phyloP scores from a whole-genome alignment of 371 early-diverging fungal species.

The Cokeromyces recurvatus region DNA sequence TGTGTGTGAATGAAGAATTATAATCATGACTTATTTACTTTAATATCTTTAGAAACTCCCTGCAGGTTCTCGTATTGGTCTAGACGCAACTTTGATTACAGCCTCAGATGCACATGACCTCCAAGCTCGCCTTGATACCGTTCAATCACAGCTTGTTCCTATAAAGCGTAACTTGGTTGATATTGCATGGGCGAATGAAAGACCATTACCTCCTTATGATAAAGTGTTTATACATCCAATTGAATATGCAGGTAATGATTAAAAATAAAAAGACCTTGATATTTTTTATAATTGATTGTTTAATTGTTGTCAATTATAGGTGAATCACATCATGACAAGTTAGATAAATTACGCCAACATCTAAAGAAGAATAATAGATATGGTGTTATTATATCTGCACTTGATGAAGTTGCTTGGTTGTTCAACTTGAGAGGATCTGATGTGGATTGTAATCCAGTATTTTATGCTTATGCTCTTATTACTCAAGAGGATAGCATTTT shows the following conservation, averaged over 20 bases:
- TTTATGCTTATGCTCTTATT: constrained; percentile 89
- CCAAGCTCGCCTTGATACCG: constrained; percentile 43
- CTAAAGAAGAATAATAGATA: constrained; percentile 54
- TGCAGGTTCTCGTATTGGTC: constrained; percentile 69
- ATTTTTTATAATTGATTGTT: no score
- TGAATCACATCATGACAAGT: constrained; percentile 50
- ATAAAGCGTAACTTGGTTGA: constrained; percentile 75
- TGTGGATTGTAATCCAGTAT: constrained; percentile 96
- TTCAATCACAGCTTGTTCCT: constrained; percentile 53
- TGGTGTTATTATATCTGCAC: constrained; percentile 78
- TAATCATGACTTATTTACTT: no score
- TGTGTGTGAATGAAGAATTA: neutral
- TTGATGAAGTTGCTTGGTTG: constrained; percentile 96
- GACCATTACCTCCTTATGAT: constrained; percentile 65
- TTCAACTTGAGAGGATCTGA: constrained; percentile 98
- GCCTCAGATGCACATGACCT: constrained; percentile 62
- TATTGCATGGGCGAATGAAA: constrained; percentile 65
- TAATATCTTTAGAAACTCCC: constrained; percentile 57
- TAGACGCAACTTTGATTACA: constrained; percentile 81
- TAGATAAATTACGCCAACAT: constrained; percentile 54
- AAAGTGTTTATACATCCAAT: constrained; percentile 60
- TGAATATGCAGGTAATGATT: constrained; percentile 63
- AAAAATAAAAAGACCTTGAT: no score
- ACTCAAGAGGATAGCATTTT: constrained; percentile 65
- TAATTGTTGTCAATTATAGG: no score